These are phyloP conservation scores for Backusella westeae DNA, from an alignment of 192 early-diverging fungal species.

Conservation along the genomic window DNA sequence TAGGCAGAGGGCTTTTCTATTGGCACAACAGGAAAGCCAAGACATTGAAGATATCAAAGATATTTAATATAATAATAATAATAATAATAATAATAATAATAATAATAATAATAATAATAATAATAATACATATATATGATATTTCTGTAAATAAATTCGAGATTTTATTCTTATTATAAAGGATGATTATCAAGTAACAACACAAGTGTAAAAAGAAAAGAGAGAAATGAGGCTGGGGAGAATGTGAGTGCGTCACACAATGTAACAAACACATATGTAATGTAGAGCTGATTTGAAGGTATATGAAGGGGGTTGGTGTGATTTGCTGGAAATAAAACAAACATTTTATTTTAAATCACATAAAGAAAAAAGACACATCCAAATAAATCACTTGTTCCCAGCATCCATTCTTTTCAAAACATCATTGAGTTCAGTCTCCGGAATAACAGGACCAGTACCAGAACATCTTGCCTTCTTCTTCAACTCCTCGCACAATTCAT, in stretches of 20 bases:
- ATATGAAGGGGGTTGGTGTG: no score
- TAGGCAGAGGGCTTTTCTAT: constrained; percentile 20
- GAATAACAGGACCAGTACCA: constrained; percentile 54
- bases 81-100: no score
- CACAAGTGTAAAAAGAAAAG: no score
- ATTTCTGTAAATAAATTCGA: not conserved
- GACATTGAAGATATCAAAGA: constrained; percentile 37
- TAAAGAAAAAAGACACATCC: no score
- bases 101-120: not conserved
- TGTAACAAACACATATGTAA: no score
- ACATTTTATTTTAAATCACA: not conserved
- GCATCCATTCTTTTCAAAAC: constrained; percentile 12
- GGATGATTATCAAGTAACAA: not conserved
- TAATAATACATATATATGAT: not conserved
- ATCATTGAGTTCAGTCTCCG: constrained; percentile 35
- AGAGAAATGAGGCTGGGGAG: no score
- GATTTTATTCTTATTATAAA: not conserved
- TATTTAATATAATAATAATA: not conserved
- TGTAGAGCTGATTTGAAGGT: no score
- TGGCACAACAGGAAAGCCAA: constrained; percentile 23
- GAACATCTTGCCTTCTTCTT: constrained; percentile 58
- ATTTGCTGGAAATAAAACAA: no score
- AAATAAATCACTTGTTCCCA: not conserved
- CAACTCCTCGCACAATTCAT: constrained; percentile 46
- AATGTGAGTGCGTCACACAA: no score